phyloP scores from a whole-genome alignment of 768 basidiomycete genomes.

The Russula olivacea region DNA sequence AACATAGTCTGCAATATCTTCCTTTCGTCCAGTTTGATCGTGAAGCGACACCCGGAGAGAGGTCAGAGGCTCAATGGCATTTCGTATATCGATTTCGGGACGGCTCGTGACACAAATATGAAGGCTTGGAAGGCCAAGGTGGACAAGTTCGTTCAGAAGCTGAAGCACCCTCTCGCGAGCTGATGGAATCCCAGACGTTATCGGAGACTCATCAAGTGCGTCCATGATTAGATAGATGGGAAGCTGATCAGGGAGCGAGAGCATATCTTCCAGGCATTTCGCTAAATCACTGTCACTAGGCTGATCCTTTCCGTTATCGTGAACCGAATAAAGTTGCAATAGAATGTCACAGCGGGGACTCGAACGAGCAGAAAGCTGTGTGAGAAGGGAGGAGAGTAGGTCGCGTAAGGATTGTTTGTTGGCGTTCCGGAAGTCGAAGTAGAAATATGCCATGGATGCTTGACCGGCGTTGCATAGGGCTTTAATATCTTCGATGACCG shows the following conservation, averaged over 20 bases:
- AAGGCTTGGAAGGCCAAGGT: background rate
- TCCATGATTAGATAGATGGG: background rate
- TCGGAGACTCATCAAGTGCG: background rate
- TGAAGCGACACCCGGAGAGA: background rate
- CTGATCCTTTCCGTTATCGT: background rate
- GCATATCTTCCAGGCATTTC: background rate
- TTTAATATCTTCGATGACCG: background rate
- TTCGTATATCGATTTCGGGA: background rate
- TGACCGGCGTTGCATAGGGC: background rate
- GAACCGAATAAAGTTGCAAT: background rate
- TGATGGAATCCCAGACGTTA: background rate
- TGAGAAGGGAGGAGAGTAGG: background rate
- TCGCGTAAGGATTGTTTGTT: background rate
- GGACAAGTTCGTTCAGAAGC: background rate
- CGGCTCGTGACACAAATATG: background rate
- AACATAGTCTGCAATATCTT: background rate
- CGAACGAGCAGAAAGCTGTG: background rate
- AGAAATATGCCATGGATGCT: background rate
- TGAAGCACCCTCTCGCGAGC: background rate
- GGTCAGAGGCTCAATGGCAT: background rate
- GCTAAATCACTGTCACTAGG: background rate
- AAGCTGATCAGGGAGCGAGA: background rate
- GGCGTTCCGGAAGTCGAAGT: background rate
- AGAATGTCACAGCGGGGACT: background rate
- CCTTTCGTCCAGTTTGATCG: background rate